Conservation (phyloP, 2,329 filamentous ascomycete species). For the Thielaviopsis punctulata region DNA sequence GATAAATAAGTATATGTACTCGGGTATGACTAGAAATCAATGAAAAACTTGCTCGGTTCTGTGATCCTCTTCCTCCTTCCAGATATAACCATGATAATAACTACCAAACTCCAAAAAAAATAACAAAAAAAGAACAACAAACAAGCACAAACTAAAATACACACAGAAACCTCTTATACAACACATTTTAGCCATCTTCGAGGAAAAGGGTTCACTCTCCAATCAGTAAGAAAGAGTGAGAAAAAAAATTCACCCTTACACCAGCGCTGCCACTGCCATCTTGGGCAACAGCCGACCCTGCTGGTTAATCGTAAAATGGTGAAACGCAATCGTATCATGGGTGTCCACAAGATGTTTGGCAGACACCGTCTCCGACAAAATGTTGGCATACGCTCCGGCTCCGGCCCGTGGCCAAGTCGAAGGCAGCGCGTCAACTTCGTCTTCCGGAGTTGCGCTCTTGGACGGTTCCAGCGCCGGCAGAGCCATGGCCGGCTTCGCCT, state of each 20-base stretch:
- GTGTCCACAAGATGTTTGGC: constrained; percentile 21
- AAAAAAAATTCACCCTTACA: neutral
- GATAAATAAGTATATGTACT: neutral
- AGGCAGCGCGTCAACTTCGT: constrained; percentile 21
- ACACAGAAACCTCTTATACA: neutral
- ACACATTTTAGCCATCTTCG: neutral
- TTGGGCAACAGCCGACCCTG: constrained; percentile 8
- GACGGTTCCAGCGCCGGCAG: constrained; percentile 4
- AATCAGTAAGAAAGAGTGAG: neutral
- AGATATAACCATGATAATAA: neutral
- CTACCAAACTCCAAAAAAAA: neutral
- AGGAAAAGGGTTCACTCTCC: neutral
- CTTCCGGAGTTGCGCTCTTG: constrained; percentile 14
- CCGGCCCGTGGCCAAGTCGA: constrained; percentile 25
- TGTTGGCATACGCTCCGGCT: constrained; percentile 23
- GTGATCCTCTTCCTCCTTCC: neutral
- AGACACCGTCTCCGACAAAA: constrained; percentile 23
- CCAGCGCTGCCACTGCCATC: constrained; percentile 11
- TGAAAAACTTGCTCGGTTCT: neutral
- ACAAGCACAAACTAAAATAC: neutral
- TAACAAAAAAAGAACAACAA: neutral
- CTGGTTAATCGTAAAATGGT: constrained; percentile 25
- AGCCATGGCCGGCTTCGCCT: neutral
- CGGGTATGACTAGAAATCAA: neutral
- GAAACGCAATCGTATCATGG: constrained; percentile 27